phyloP scores from a whole-genome alignment of 208 protist genomes.

The Herpetomonas samuelpessoai region DNA sequence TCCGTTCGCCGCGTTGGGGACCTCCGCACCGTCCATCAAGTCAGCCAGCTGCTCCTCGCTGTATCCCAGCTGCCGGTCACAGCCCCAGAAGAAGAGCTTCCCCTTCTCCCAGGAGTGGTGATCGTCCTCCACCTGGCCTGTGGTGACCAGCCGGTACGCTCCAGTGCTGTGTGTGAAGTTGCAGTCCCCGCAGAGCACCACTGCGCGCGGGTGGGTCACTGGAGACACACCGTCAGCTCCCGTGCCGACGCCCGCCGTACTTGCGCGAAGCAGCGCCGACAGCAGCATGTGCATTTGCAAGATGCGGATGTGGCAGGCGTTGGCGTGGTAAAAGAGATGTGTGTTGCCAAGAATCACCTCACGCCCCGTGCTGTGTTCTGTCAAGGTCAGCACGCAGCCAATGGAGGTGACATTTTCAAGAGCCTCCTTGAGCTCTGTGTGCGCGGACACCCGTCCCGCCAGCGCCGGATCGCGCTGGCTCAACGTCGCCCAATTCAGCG shows the following conservation, averaged over 20 bases:
- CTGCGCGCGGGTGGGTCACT: constrained; percentile 5
- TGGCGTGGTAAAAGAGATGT: constrained; percentile 91
- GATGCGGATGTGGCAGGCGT: constrained; percentile 88
- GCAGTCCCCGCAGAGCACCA: constrained; percentile 86
- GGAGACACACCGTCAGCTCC: background rate
- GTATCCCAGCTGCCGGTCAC: constrained; percentile 64
- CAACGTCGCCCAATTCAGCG: constrained; percentile 67
- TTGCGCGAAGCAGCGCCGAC: constrained; percentile 20
- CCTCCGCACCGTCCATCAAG: constrained; percentile 13
- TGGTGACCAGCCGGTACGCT: constrained; percentile 78
- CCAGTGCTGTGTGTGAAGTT: constrained; percentile 86
- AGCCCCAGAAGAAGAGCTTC: constrained; percentile 82
- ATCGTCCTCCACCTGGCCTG: constrained; percentile 48
- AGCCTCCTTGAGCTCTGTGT: constrained; percentile 66
- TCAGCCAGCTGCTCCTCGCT: constrained; percentile 34
- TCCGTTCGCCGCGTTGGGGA: background rate
- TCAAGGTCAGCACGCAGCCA: constrained; percentile 34
- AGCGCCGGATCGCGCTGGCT: constrained; percentile 29
- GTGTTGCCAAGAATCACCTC: constrained; percentile 86
- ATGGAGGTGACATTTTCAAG: constrained; percentile 63
- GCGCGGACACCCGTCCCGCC: constrained; percentile 29
- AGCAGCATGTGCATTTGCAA: constrained; percentile 81
- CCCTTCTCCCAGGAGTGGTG: constrained; percentile 87
- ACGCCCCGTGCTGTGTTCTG: constrained; percentile 32
- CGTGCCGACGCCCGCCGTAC: background rate